Evolutionary conservation across 2,329 filamentous ascomycete genomes (phyloP), one percentile per base, ranked within the genome.

Genomic region (Xylaria polymorpha): DNA sequence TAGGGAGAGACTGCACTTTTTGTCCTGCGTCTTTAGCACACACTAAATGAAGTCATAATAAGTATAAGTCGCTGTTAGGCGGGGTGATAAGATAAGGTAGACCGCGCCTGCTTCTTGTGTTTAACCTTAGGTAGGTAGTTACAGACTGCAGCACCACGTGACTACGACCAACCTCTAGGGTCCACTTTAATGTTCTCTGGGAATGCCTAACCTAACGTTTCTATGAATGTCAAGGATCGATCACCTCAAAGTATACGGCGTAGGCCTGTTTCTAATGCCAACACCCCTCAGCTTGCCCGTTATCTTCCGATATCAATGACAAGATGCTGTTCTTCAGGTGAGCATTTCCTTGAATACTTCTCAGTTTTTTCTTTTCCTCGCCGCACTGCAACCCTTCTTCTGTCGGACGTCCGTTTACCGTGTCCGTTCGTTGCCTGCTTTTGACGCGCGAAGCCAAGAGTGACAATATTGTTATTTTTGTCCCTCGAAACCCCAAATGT

Each of bases 281-380:
- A 57, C 20, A 18, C 22, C 43, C 22, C 29, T 51, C 35, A 39
- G 35, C 32, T 37, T 29, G n/a, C 15, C 41, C 14, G 29, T 39
- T 35, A 6, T 8, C 14, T 43, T 25, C 18, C 9, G 22, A 55
- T 18, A 56, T 44, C 41, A 51, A 51, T 67, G 58, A 50, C 56
- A 71, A 61, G 2, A 74, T 74, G 72, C 46, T 74, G 53, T 74
- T 74, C 65, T 74, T 74, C 61, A 74, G 72, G 72, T 74, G 51
- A 71, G 72, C 4, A 46, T 55, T 44, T 48, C 46, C 39, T 12
- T 46, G 3, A 22, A 43, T 44, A 8, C 37, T 43, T 64, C 29
- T 55, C 35, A 15, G 4, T 15, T 22, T 35, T 44, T 43, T 10
- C 22, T 37, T 53, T 20, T 5, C 14, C 14, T 20, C 43, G 43